These are phyloP conservation scores for Fremontodendron californicum DNA, from an alignment of 345 rosid genomes.

Conservation along the genomic window DNA sequence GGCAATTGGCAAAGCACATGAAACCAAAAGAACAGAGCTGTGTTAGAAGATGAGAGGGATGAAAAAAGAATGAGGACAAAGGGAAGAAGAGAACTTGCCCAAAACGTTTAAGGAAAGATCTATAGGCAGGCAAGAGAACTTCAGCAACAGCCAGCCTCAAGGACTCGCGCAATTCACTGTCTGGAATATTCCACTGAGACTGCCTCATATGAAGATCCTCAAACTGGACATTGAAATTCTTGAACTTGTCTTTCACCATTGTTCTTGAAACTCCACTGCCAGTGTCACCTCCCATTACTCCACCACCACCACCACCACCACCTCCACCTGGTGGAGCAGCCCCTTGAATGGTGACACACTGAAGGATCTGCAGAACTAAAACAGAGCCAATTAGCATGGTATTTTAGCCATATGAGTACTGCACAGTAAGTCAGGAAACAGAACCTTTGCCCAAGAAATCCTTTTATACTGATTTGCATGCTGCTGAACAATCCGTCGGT, in stretches of 20 bases:
- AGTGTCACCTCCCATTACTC: slow-evolving; percentile 21
- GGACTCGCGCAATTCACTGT: slow-evolving; percentile 90
- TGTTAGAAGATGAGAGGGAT: background rate
- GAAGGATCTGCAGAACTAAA: slow-evolving; percentile 69
- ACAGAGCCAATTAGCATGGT: slow-evolving; percentile 15
- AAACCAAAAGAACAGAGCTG: background rate
- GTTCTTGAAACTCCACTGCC: slow-evolving; percentile 61
- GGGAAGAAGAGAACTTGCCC: slow-evolving; percentile 39
- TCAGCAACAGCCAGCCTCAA: slow-evolving; percentile 95
- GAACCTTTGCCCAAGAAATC: slow-evolving; percentile 95
- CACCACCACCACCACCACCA: slow-evolving; percentile 28
- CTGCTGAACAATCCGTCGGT: slow-evolving; percentile 89
- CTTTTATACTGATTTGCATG: slow-evolving; percentile 98
- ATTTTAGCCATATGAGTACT: background rate
- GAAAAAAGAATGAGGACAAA: background rate
- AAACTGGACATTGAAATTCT: slow-evolving; percentile 77
- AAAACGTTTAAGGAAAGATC: slow-evolving; percentile 86
- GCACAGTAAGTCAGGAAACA: slow-evolving; percentile 1
- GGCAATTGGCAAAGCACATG: background rate
- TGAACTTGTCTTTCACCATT: slow-evolving; percentile 80
- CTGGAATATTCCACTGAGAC: slow-evolving; percentile 97
- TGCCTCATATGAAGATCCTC: slow-evolving; percentile 94
- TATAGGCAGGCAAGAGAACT: slow-evolving; percentile 88
- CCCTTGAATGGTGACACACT: slow-evolving; percentile 74
- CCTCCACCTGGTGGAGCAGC: slow-evolving; percentile 19